These are phyloP conservation scores for Elsinoe arachidis DNA, from an alignment of 2,329 filamentous ascomycete species.

Conservation along the genomic window DNA sequence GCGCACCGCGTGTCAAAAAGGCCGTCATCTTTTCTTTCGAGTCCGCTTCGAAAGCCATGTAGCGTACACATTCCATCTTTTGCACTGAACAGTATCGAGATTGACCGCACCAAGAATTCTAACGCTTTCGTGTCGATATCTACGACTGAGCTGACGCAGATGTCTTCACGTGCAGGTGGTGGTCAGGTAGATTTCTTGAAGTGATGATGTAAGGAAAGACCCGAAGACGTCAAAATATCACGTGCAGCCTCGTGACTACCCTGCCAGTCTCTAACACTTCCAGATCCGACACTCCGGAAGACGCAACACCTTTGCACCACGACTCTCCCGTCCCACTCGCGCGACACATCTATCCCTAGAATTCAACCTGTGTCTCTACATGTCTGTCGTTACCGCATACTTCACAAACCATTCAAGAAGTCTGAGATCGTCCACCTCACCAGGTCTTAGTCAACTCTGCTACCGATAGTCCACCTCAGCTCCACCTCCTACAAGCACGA, in stretches of 20 bases:
- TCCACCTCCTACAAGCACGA: too few relatives aligned
- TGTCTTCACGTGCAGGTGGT: too few relatives aligned
- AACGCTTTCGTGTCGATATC: too few relatives aligned
- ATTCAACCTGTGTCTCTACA: neutral
- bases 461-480: too few relatives aligned
- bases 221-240: too few relatives aligned
- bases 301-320: neutral
- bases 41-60: neutral
- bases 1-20: neutral
- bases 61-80: too few relatives aligned
- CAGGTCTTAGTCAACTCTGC: neutral
- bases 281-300: neutral
- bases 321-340: neutral
- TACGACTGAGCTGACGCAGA: too few relatives aligned
- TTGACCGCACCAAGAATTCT: too few relatives aligned
- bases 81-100: too few relatives aligned
- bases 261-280: neutral
- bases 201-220: too few relatives aligned
- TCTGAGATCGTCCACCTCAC: neutral
- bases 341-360: neutral
- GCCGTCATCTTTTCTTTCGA: neutral
- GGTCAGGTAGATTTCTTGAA: too few relatives aligned
- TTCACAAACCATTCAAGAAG: neutral
- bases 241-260: neutral
- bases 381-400: constrained; percentile 5